Conservation (phyloP, 1,284 basidiomycete species). For the Paramarasmius palmivorus region DNA sequence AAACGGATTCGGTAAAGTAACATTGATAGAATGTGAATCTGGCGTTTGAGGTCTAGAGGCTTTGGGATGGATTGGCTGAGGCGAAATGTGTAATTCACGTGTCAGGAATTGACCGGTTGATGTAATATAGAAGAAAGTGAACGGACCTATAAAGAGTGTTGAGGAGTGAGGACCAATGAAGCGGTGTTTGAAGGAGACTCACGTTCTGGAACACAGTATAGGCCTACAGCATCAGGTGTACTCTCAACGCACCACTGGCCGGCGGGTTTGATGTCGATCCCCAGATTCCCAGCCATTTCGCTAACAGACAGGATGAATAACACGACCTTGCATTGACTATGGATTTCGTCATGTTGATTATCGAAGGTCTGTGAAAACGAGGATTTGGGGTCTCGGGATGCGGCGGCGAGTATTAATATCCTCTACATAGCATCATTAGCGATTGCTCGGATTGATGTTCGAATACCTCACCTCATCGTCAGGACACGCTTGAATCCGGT, state of each 20-base stretch:
- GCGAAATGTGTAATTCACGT: slow-evolving; percentile 31
- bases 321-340: slow-evolving; percentile 43
- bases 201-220: slow-evolving; percentile 50
- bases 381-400: slow-evolving; percentile 40
- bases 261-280: slow-evolving; percentile 43
- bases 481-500: slow-evolving; percentile 36
- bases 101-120: slow-evolving; percentile 33
- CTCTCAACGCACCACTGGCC: slow-evolving; percentile 60
- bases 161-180: slow-evolving; percentile 6
- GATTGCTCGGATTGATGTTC: slow-evolving; percentile 9
- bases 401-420: slow-evolving; percentile 43
- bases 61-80: slow-evolving; percentile 14
- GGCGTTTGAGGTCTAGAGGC: slow-evolving; percentile 18
- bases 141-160: slow-evolving; percentile 19
- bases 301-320: slow-evolving; percentile 46
- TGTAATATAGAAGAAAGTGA: slow-evolving; percentile 27
- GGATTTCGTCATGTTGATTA: slow-evolving; percentile 30
- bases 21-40: slow-evolving; percentile 14
- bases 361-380: slow-evolving; percentile 33
- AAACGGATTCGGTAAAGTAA: slow-evolving; percentile 54
- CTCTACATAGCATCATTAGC: slow-evolving; percentile 24
- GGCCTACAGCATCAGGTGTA: slow-evolving; percentile 41
- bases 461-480: slow-evolving; percentile 42
- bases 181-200: slow-evolving; percentile 17
- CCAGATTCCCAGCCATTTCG: slow-evolving; percentile 33